Percentiles rank a stretch among this genome's conserved stretches.
Evolutionary conservation across 305 asterid species (phyloP).

Genomic region (Rubia balearica): DNA sequence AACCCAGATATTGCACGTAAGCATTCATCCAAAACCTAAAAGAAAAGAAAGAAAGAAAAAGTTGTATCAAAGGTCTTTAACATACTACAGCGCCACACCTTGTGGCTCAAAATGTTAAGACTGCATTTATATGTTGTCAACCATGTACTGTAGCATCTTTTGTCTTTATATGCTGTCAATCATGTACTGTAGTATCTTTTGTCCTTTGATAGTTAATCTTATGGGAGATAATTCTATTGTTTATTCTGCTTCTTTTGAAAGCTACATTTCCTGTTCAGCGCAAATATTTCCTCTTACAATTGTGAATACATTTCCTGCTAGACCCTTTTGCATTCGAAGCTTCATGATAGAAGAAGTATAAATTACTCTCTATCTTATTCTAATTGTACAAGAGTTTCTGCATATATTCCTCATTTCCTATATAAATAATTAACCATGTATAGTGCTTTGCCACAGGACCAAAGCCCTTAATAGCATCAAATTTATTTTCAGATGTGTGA

Average conservation of each 20-base stretch:
- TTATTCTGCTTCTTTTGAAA: background rate
- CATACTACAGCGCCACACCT: background rate
- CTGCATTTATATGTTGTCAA: no score
- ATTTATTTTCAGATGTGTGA: background rate
- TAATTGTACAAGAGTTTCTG: background rate
- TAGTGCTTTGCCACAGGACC: background rate
- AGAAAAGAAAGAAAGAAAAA: conserved; percentile 12
- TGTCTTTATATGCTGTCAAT: background rate
- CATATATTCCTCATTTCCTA: background rate
- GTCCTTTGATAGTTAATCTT: background rate
- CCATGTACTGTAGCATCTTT: no score
- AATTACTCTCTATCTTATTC: background rate
- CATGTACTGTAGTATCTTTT: conserved; percentile 8
- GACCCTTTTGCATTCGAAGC: background rate
- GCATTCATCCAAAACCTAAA: conserved; percentile 86
- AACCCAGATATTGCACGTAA: conserved; percentile 94
- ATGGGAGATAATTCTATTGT: background rate
- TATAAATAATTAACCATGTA: background rate
- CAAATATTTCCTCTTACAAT: background rate
- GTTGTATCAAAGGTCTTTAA: conserved; percentile 12
- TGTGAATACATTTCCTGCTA: background rate
- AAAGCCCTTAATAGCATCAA: background rate
- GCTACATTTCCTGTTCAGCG: background rate
- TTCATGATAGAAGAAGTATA: background rate
- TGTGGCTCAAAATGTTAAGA: no score